Evolutionary conservation across 306 rosid species (phyloP), one percentile per base, ranked within the genome.

Genomic region (Vachellia collinsii): DNA sequence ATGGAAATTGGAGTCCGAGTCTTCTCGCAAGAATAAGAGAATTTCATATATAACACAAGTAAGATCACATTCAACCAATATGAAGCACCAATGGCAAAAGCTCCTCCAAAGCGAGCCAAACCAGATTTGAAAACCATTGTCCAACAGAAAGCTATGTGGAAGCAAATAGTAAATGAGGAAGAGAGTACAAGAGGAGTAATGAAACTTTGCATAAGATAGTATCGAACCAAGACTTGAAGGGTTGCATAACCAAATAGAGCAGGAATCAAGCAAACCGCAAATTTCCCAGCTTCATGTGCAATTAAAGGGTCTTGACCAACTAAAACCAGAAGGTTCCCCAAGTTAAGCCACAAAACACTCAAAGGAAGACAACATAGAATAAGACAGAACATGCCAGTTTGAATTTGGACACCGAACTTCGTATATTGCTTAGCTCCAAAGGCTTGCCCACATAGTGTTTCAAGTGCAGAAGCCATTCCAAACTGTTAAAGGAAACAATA

Each of bases 251-350:
- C 29, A 20, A 56, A 56, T 10, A 56, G 62, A 6, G 62, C 62
- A n/a, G 62, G 34, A 56, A 56, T 82, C 68, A 91, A 89, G 82
- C 89, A 90, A 6, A 84, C 7, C 10, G 87, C 84, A 85, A 89
- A 89, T 56, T 82, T 87, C 6, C 94, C 97, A 20, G 97, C 91
- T 84, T 91, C 94, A 11, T 50, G 84, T 54, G 97, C 86, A 77
- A 94, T 87, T 83, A 80, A 72, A 88, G 97, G 97, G 85, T 94
- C 97, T 86, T 94, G 98, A 8, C 97, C 98, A 59, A 91, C 62
- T 1, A 86, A 76, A 48, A 19, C 19, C 3, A 94, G 89, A 29
- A 94, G 2, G 11, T 84, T 87, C 79, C 54, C 97, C 86, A 89
- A 77, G 81, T 62, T 51, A 29, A 89, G 53, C 98, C 98, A 94